Percentiles rank a stretch among this genome's conserved stretches.
phyloP scores from a whole-genome alignment of 805 yeast species.

The Candida ovalis region DNA sequence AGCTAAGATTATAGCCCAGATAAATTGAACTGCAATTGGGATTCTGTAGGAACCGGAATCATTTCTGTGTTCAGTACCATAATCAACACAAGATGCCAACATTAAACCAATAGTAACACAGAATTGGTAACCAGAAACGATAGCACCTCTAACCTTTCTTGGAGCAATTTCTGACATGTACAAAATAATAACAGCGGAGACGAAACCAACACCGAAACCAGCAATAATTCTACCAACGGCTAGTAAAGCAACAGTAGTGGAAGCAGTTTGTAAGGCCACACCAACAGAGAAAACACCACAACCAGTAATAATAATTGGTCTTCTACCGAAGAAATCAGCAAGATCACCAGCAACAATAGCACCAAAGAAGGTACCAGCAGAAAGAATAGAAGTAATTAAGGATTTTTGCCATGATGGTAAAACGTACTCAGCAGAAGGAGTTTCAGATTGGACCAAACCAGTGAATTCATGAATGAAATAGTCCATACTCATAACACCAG shows the following conservation, averaged over 20 bases:
- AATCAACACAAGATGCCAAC: conserved; percentile 67
- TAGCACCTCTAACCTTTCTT: conserved; percentile 71
- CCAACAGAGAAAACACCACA: conserved; percentile 46
- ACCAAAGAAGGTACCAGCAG: conserved; percentile 69
- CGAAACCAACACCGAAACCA: conserved; percentile 76
- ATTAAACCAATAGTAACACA: conserved; percentile 66
- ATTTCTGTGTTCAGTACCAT: conserved; percentile 54
- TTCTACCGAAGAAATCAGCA: conserved; percentile 43
- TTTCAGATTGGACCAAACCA: conserved; percentile 16
- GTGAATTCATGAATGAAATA: conserved; percentile 35
- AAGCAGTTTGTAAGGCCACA: conserved; percentile 43
- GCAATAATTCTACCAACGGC: conserved; percentile 70
- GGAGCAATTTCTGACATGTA: conserved; percentile 81
- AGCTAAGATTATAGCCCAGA: conserved; percentile 62
- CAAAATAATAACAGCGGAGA: conserved; percentile 73
- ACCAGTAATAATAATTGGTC: conserved; percentile 41
- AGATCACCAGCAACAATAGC: conserved; percentile 59
- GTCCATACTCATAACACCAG: conserved; percentile 63
- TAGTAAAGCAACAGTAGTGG: conserved; percentile 44
- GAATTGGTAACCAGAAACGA: conserved; percentile 69
- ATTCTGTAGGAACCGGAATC: conserved; percentile 64
- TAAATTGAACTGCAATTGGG: conserved; percentile 69
- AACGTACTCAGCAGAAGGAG: conserved; percentile 17
- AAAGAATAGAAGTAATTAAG: conserved; percentile 67
- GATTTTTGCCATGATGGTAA: conserved; percentile 32